Conservation (phyloP, 495 filamentous ascomycete species). For the Aspergillus sclerotiicarbonarius region DNA sequence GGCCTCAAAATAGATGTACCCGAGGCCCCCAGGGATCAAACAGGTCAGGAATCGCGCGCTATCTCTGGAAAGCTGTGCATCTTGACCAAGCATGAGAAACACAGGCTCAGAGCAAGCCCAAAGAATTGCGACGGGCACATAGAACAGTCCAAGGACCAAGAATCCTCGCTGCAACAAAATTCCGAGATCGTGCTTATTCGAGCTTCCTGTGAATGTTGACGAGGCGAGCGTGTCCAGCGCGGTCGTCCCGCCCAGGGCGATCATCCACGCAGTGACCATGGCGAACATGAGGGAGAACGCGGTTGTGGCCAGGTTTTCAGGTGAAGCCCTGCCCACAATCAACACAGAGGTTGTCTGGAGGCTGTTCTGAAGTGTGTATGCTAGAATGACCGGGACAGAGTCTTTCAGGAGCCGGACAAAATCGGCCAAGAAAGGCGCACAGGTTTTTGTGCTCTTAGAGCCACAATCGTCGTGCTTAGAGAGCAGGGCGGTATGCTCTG, state of each 20-base stretch:
- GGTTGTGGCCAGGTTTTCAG: slow-evolving; percentile 76
- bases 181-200: slow-evolving; percentile 78
- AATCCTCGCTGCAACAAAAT: slow-evolving; percentile 79
- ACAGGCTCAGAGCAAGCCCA: slow-evolving; percentile 78
- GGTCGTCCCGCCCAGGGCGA: slow-evolving; percentile 88
- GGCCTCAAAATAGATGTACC: slow-evolving; percentile 88
- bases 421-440: slow-evolving; percentile 52
- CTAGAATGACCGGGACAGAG: slow-evolving; percentile 79
- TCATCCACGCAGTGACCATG: slow-evolving; percentile 86
- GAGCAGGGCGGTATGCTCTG: slow-evolving; percentile 50
- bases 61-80: slow-evolving; percentile 71
- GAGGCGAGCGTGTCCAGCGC: slow-evolving; percentile 87
- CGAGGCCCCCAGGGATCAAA: slow-evolving; percentile 80
- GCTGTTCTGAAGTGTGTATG: slow-evolving; percentile 86
- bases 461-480: slow-evolving; percentile 33
- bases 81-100: slow-evolving; percentile 76
- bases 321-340: slow-evolving; percentile 77
- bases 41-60: slow-evolving; percentile 73
- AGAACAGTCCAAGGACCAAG: slow-evolving; percentile 70
- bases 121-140: slow-evolving; percentile 69
- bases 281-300: slow-evolving; percentile 96
- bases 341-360: slow-evolving; percentile 83
- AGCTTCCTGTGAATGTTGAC: slow-evolving; percentile 80
- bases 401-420: slow-evolving; percentile 65
- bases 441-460: slow-evolving; percentile 13